Base-by-base conservation (phyloP, 2,329 filamentous ascomycete genomes). In the Cyphellophora attinorum region DNA sequence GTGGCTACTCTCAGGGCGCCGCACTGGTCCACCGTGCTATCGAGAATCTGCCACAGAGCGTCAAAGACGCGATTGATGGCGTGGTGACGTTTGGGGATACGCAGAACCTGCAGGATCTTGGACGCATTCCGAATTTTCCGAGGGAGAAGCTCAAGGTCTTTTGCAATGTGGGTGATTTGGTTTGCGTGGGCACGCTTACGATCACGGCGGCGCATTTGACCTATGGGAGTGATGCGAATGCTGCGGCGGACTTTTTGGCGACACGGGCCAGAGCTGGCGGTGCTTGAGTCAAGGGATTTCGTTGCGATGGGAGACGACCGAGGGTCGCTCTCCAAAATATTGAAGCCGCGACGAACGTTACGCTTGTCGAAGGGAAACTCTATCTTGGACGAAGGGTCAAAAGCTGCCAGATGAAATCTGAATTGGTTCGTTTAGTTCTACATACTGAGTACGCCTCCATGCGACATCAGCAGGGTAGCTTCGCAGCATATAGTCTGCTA, bases 111-210 rank as follows among this genome's bases (percentile, higher is more conserved):
- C 40, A 58, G 39, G 51, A 61, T 30, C 56, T 59, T 6, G 51
- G 54, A 18, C 57, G 62, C 41, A 54, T 67, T n/a, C 42, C 55
- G 4, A 46, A 51, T 17, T 65, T 62, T 44, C 56, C 58, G n/a
- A 45, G 53, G 31, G 53, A 52, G 2, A 62, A 69, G 45, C 56
- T 60, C 3, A 59, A 67, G 45, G 64, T 68, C 13, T 62, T 66
- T 23, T 74, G 71, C 39, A 61, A 67, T 19, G 29, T 42, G 3
- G 69, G 65, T 0, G 71, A 75, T 42, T 53, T 63, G 6, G 69
- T 75, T 5, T 75, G 71, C 39, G 35, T 51, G 3, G 64, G 68
- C 19, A 64, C 64, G 0, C 47, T 61, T 13, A 54, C 63, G 34
- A 49, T 62, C 5, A 49, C 61, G 14, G 56, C 54, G 5, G 45